Evolutionary conservation across 192 early-diverging fungal genomes (phyloP), one percentile per base, ranked within the genome.

Genomic region (Coemansia sp.): DNA sequence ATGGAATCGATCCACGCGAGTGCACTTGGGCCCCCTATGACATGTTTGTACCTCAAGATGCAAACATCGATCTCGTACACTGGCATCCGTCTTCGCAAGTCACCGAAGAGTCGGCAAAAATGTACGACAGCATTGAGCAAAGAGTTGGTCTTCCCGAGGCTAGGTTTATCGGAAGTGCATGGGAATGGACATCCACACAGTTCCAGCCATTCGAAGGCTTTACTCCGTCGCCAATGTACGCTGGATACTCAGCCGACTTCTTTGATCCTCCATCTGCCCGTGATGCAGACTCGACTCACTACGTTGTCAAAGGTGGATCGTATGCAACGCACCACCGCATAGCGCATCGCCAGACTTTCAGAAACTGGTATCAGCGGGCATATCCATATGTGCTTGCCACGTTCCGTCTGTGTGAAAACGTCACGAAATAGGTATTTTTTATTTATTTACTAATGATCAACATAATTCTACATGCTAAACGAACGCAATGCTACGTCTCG

Each of bases 331-430:
- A 90, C 49, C 90, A 90, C 9, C 46, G 85, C 9, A 82, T 95
- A 13, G 86, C 86, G 8, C 74, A 74, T 19, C 59, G 95, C 17
- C 59, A 71, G 46, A 84, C 86, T 7, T 93, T 94, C 71, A 61
- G 90, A 11, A 97, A 97, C 69, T 97, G 93, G 93, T 95, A 92
- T 57, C 95, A 97, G 72, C 57, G 84, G 15, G 83, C 69, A 5
- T 96, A 96, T 62, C 88, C 88, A 11, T 96, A 83, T 62, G 87
- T 92, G 10, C 88, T 94, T 80, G 82, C 85, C 6, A 86, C 81
- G 0, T 94, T 93, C 80, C 78, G 93, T 23, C 71, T 86, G 4
- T 81, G 77, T 46, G 54, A 61, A 12, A 15, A 57, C 15, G 25
- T 8, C 44, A 38, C 11, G 4, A 46, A 44, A 14, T 22, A 12